phyloP scores from a whole-genome alignment of 257 asterid species.

The Jasminum sambac region DNA sequence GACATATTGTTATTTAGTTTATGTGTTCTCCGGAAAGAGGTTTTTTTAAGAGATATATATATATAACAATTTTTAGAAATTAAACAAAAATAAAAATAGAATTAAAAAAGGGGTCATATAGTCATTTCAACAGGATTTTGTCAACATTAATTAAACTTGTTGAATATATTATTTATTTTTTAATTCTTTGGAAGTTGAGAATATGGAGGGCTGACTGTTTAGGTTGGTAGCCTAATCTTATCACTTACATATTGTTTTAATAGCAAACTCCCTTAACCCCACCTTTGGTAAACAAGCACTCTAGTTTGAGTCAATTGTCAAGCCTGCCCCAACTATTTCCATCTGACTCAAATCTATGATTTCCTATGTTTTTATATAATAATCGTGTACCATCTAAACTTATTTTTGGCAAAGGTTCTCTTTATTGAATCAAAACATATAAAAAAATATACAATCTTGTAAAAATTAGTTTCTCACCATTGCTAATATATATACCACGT shows the following conservation, averaged over 20 bases:
- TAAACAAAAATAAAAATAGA: no score
- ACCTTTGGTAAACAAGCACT: slow-evolving; percentile 43
- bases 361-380: background rate
- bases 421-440: background rate
- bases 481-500: no score
- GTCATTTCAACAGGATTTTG: background rate
- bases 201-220: slow-evolving; percentile 51
- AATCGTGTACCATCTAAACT: background rate
- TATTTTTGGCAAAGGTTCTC: background rate
- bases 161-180: background rate
- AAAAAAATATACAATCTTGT: no score
- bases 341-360: background rate
- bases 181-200: slow-evolving; percentile 33
- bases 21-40: no score
- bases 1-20: no score
- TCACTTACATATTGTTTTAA: slow-evolving; percentile 26
- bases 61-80: no score
- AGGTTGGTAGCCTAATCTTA: slow-evolving; percentile 82
- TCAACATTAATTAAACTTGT: background rate
- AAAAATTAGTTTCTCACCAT: no score
- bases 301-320: slow-evolving; percentile 32
- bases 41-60: no score
- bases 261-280: background rate
- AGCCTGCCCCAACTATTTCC: slow-evolving; percentile 52
- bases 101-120: background rate